Evolutionary conservation across 495 filamentous ascomycete species (phyloP).

Genomic region (Geoglossum glabrum): DNA sequence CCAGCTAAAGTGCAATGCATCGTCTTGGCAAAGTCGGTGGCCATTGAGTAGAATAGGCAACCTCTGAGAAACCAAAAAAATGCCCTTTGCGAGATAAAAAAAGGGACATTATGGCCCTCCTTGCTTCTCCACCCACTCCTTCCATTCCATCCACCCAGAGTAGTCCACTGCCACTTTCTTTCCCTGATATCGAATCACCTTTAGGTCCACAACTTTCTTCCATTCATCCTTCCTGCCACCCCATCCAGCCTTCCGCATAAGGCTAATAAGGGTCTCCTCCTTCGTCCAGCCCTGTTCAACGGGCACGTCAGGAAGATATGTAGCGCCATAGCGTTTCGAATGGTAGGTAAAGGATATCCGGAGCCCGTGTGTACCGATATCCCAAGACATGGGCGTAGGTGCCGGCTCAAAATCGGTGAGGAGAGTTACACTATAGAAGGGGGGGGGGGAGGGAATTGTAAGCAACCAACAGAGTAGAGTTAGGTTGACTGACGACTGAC

Average conservation of each 20-base stretch:
- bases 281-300: slow-evolving; percentile 89
- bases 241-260: slow-evolving; percentile 94
- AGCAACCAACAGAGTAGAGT: neutral
- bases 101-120: neutral
- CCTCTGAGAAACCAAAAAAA: too few species aligned
- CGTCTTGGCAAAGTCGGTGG: too few species aligned
- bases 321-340: slow-evolving; percentile 31
- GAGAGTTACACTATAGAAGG: slow-evolving; percentile 18
- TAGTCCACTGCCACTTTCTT: slow-evolving; percentile 48
- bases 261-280: slow-evolving; percentile 69
- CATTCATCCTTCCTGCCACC: slow-evolving; percentile 44
- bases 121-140: slow-evolving; percentile 39
- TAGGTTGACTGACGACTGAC: too few species aligned
- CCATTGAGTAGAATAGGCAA: too few species aligned
- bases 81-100: too few species aligned
- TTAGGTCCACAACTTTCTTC: slow-evolving; percentile 50
- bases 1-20: too few species aligned
- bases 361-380: slow-evolving; percentile 64
- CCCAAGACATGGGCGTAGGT: slow-evolving; percentile 62
- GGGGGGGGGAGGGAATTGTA: neutral
- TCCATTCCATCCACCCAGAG: slow-evolving; percentile 55
- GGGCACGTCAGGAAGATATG: slow-evolving; percentile 84
- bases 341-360: slow-evolving; percentile 25
- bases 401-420: slow-evolving; percentile 26
- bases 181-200: slow-evolving; percentile 65